Percentiles rank a stretch among this genome's conserved stretches.
These are phyloP conservation scores for Candida maltosa DNA, from an alignment of 805 yeast species.

Conservation along the genomic window DNA sequence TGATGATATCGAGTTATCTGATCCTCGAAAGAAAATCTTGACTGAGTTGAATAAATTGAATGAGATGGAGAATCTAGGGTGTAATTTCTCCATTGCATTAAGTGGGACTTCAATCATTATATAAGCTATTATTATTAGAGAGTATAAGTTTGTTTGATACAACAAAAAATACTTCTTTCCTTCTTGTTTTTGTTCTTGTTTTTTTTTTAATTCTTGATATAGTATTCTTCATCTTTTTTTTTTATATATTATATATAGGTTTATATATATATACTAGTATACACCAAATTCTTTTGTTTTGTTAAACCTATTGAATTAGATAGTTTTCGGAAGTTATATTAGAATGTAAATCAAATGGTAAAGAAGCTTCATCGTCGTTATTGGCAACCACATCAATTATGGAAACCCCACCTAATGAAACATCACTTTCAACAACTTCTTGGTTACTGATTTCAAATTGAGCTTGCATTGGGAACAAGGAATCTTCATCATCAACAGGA, in stretches of 20 bases:
- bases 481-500: constrained; percentile 80
- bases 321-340: constrained; percentile 58
- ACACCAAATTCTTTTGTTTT: neutral
- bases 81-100: constrained; percentile 49
- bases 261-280: neutral
- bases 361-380: constrained; percentile 49
- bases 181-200: neutral
- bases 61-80: constrained; percentile 31
- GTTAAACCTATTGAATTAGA: constrained; percentile 29
- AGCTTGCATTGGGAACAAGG: constrained; percentile 83
- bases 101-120: constrained; percentile 47
- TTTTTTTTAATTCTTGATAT: neutral
- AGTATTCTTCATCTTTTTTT: neutral
- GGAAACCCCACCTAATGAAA: constrained; percentile 62
- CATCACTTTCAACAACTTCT: constrained; percentile 35
- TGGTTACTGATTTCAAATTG: constrained; percentile 51
- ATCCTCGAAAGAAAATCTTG: constrained; percentile 59
- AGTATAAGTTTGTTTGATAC: no score
- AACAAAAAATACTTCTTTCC: no score
- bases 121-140: constrained; percentile 4
- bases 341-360: constrained; percentile 68
- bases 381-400: constrained; percentile 56
- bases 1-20: constrained; percentile 28
- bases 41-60: constrained; percentile 44
- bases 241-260: neutral